A percentile compares a stretch with the other conserved stretches of the same genome.
Conservation (phyloP, 768 basidiomycete genomes). For the Rubroboletus satanas region DNA sequence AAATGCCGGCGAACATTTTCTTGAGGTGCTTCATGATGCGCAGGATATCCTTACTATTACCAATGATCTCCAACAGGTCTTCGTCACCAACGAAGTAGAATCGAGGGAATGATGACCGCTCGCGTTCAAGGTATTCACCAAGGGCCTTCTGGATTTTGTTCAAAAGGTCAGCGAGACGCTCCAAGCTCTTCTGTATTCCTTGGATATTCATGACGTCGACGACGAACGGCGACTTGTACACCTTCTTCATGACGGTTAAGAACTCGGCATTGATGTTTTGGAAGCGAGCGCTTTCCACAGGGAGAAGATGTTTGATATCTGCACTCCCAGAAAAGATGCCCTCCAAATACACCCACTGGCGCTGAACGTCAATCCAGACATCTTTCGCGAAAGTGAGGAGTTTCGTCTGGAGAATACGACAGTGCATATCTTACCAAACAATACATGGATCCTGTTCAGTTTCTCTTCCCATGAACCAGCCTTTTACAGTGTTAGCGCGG, state of each 20-base stretch:
- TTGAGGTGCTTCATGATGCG: slow-evolving; percentile 99
- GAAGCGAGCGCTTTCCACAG: slow-evolving; percentile 96
- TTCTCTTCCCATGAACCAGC: slow-evolving; percentile 96
- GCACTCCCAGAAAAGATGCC: slow-evolving; percentile 99
- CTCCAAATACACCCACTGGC: slow-evolving; percentile 99
- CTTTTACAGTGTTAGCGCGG: slow-evolving; percentile 30
- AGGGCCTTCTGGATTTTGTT: slow-evolving; percentile 99
- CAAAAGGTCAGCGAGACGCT: slow-evolving; percentile 91
- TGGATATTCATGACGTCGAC: slow-evolving; percentile 95
- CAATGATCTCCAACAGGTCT: slow-evolving; percentile 96
- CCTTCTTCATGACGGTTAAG: slow-evolving; percentile 98
- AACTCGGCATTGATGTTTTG: slow-evolving; percentile 99
- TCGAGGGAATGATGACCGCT: slow-evolving; percentile 95
- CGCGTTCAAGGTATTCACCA: slow-evolving; percentile 97
- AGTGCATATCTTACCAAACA: slow-evolving; percentile 66
- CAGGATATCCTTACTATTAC: slow-evolving; percentile 97
- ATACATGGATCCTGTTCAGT: slow-evolving; percentile 91
- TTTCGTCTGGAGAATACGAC: background rate
- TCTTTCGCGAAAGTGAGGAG: slow-evolving; percentile 43
- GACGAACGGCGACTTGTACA: slow-evolving; percentile 98
- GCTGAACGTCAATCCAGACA: slow-evolving; percentile 99
- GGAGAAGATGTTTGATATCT: slow-evolving; percentile 98
- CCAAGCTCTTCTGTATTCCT: slow-evolving; percentile 94
- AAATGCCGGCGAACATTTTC: slow-evolving; percentile 99
- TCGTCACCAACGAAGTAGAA: slow-evolving; percentile 99